Conservation (phyloP, 2,329 filamentous ascomycete genomes). For the Venturia aucupariae region DNA sequence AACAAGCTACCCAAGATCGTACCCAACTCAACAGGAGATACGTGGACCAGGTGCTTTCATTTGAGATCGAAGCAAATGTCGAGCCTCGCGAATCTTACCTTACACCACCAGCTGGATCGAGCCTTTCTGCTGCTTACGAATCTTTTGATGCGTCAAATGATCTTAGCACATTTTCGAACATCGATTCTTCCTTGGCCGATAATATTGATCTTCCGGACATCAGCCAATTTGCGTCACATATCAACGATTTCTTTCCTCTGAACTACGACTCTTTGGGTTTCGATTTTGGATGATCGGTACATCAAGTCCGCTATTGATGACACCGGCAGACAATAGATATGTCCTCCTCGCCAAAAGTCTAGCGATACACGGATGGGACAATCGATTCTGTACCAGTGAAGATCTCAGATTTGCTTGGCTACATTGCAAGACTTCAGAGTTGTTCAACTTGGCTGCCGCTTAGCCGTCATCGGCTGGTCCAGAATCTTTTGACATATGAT, state of each 20-base stretch:
- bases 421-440: too few relatives aligned
- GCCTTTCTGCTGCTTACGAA: not conserved
- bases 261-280: not conserved
- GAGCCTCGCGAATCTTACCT: slow-evolving; percentile 5
- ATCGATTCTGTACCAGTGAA: not conserved
- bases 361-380: not conserved
- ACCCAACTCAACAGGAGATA: slow-evolving; percentile 7
- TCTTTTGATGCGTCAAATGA: not conserved
- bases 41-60: slow-evolving; percentile 10
- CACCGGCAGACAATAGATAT: too few relatives aligned
- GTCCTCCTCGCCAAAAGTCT: too few relatives aligned
- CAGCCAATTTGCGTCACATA: slow-evolving; percentile 2
- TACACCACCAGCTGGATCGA: not conserved
- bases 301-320: too few relatives aligned
- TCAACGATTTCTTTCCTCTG: slow-evolving; percentile 5
- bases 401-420: not conserved
- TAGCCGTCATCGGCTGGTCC: too few relatives aligned
- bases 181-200: not conserved
- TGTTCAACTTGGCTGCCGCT: too few relatives aligned
- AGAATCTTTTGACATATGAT: too few relatives aligned
- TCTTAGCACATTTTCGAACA: not conserved
- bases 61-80: not conserved
- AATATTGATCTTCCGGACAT: not conserved
- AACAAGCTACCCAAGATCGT: slow-evolving; percentile 16
- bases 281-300: not conserved